Evolutionary conservation across 208 protist species (phyloP).

Genomic region (Wallacemonas sp.): DNA sequence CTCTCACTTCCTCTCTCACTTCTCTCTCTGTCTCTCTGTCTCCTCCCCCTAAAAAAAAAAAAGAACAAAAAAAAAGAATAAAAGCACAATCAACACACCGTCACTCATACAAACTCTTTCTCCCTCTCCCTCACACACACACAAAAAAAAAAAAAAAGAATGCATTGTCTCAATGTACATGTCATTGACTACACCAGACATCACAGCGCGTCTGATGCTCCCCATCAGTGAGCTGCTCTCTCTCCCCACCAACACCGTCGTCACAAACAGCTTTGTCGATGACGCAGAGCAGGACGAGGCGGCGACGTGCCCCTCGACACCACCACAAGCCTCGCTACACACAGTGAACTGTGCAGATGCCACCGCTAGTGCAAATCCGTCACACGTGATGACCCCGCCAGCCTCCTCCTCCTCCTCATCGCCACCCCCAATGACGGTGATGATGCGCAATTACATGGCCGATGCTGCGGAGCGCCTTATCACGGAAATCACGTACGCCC

Average conservation of each 20-base stretch:
- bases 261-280: constrained; percentile 19
- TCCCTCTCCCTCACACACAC: background rate
- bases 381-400: too few relatives aligned
- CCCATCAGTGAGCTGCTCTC: background rate
- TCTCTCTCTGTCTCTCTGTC: constrained; percentile 8
- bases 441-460: constrained; percentile 16
- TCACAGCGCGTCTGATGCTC: background rate
- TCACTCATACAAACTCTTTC: background rate
- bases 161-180: constrained; percentile 1
- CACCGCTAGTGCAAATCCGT: too few relatives aligned
- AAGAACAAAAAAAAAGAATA: constrained; percentile 3
- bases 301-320: too few relatives aligned
- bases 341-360: too few relatives aligned
- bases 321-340: too few relatives aligned
- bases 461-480: constrained; percentile 33
- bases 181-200: background rate
- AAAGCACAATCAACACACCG: too few relatives aligned
- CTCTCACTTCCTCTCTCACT: constrained; percentile 7
- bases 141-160: background rate
- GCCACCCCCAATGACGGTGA: too few relatives aligned
- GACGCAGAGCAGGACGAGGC: constrained; percentile 6
- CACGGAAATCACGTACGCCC: constrained; percentile 42
- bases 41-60: background rate
- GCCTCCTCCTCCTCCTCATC: too few relatives aligned
- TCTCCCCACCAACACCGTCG: background rate